A percentile compares a stretch with the other conserved stretches of the same genome.
Evolutionary conservation across 768 basidiomycete genomes (phyloP).

Genomic region (Steccherinum ochraceum): DNA sequence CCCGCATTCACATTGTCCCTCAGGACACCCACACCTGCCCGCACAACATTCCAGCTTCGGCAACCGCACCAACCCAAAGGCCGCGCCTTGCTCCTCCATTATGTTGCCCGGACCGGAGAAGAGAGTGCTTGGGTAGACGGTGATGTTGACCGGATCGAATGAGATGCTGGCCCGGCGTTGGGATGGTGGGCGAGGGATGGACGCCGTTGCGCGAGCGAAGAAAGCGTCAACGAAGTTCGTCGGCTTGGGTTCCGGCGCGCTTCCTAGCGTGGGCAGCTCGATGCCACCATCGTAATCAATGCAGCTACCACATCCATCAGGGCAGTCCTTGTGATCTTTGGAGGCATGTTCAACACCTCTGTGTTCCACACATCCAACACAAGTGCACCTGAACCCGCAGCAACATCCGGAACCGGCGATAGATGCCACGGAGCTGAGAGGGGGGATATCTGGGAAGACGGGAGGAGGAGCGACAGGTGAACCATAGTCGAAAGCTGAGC

Average conservation of each 20-base stretch:
- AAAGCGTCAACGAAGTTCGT: conserved; percentile 51
- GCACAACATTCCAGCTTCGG: conserved; percentile 68
- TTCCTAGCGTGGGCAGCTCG: conserved; percentile 25
- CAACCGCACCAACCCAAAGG: conserved; percentile 46
- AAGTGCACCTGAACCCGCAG: conserved; percentile 62
- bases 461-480: conserved; percentile 21
- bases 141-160: conserved; percentile 49
- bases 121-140: conserved; percentile 34
- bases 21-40: conserved; percentile 53
- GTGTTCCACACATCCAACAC: conserved; percentile 70
- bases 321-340: conserved; percentile 29
- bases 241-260: conserved; percentile 1
- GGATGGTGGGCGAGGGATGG: conserved; percentile 62
- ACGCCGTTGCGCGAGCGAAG: conserved; percentile 54
- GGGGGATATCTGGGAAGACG: conserved; percentile 51
- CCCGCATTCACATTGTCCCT: conserved; percentile 49
- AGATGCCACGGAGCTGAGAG: conserved; percentile 51
- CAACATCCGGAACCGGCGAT: conserved; percentile 67
- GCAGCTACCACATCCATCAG: conserved; percentile 55
- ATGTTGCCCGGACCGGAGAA: conserved; percentile 27
- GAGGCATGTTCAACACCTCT: conserved; percentile 46
- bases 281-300: conserved; percentile 41
- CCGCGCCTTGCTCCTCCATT: conserved; percentile 32
- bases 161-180: conserved; percentile 33
- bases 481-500: not conserved